A percentile compares a stretch with the other conserved stretches of the same genome.
phyloP scores from a whole-genome alignment of 2,329 filamentous ascomycete genomes.

The Scopulariopsis brevicaulis region DNA sequence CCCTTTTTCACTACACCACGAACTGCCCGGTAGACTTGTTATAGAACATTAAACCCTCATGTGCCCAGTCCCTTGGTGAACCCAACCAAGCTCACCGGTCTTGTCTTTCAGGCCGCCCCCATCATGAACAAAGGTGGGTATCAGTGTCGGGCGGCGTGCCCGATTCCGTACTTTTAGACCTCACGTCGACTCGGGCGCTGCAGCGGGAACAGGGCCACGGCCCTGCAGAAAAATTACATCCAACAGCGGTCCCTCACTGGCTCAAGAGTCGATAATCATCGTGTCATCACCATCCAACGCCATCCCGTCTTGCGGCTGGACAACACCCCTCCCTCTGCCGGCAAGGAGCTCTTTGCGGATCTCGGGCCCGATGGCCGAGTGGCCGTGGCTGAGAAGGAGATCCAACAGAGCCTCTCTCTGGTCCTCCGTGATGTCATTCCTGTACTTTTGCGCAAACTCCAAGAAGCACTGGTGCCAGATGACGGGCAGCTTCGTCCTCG shows the following conservation, averaged over 20 bases:
- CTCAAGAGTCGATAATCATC: slow-evolving; percentile 57
- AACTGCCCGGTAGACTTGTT: not conserved
- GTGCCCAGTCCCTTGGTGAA: not conserved
- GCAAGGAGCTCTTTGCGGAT: slow-evolving; percentile 80
- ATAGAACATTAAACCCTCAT: not conserved
- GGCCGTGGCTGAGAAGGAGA: slow-evolving; percentile 71
- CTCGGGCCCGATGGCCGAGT: slow-evolving; percentile 82
- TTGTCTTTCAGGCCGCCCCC: not conserved
- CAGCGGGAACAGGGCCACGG: not conserved
- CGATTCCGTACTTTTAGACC: not conserved
- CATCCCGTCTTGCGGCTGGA: slow-evolving; percentile 32
- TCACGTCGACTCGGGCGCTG: not conserved
- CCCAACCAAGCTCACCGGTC: not conserved
- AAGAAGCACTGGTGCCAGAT: slow-evolving; percentile 94
- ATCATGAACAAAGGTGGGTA: not conserved
- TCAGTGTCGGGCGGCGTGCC: not conserved
- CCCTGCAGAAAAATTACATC: not conserved
- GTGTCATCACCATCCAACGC: slow-evolving; percentile 74
- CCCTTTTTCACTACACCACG: not conserved
- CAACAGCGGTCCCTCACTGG: not conserved
- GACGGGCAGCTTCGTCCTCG: slow-evolving; percentile 63
- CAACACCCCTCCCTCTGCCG: slow-evolving; percentile 72
- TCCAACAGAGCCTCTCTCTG: slow-evolving; percentile 87
- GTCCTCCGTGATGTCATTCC: slow-evolving; percentile 92
- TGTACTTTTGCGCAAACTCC: slow-evolving; percentile 86